These are phyloP conservation scores for Eurotiales sp. DNA, from an alignment of 2,329 filamentous ascomycete species.

Conservation along the genomic window DNA sequence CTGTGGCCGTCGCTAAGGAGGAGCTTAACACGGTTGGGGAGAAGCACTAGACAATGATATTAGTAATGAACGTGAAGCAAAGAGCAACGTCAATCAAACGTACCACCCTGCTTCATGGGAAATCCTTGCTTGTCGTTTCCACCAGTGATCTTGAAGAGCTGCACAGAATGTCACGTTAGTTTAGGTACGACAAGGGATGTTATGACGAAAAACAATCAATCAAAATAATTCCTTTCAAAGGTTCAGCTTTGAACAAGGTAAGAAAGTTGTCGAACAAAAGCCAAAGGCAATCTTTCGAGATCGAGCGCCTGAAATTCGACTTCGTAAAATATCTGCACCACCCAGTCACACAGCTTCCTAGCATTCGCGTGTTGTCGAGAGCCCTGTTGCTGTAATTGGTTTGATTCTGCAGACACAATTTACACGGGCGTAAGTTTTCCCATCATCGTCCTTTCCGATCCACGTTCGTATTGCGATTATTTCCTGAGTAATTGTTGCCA, in stretches of 20 bases:
- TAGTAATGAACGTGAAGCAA: slow-evolving; percentile 19
- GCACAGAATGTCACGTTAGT: not conserved
- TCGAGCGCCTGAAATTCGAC: not conserved
- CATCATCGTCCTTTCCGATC: not conserved
- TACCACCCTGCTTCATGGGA: slow-evolving; percentile 98
- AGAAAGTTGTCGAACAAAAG: too few species aligned
- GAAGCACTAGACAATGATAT: slow-evolving; percentile 57
- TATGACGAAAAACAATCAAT: not conserved
- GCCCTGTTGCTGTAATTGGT: not conserved
- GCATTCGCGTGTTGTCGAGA: not conserved
- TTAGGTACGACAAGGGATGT: not conserved
- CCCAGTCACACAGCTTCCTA: not conserved
- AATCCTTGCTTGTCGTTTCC: slow-evolving; percentile 99
- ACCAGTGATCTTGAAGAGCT: slow-evolving; percentile 95
- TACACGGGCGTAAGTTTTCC: not conserved
- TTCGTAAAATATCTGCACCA: not conserved
- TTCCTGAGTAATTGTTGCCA: too few species aligned
- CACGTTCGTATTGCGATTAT: too few species aligned
- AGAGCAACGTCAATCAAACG: slow-evolving; percentile 23
- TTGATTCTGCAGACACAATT: not conserved
- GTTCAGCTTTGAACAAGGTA: too few species aligned
- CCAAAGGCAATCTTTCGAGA: not conserved
- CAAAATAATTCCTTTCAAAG: too few species aligned
- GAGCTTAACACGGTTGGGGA: slow-evolving; percentile 96
- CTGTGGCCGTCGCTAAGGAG: slow-evolving; percentile 92